Base-by-base conservation (phyloP, 495 filamentous ascomycete species). In the Neurospora africana region DNA sequence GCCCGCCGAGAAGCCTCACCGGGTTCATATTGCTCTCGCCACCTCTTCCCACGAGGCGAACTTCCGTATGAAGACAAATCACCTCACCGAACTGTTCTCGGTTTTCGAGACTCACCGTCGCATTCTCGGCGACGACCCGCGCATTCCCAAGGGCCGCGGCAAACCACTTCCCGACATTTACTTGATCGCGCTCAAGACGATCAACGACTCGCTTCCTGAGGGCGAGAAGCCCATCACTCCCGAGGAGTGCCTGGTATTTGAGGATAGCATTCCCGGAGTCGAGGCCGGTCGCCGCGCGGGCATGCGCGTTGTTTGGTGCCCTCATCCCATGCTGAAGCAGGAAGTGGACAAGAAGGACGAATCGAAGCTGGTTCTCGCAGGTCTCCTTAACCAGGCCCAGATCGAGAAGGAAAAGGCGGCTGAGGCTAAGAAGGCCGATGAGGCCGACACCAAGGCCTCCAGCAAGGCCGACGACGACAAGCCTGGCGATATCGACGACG, bases 121-220 rank as follows among this genome's bases (percentile, higher is more conserved):
- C 53, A 90, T 99, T 1, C 81, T 95, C 3, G 95, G 95, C 7
- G 96, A 99, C 79, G 96, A 99, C 78, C 80, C 84, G 3, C 87
- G 96, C 36, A 94, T 99, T 73, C 84, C 88, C 2, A 80, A 85
- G 33, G 95, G 95, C 0, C 83, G 92, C 13, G 96, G 95, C 17
- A 99, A 99, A 81, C 95, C 95, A 0, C 85, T 93, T 5, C 95
- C 95, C 9, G 96, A 99, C 80, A 99, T 99, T 76, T 99, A 95
- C 78, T 82, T 96, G 17, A 81, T 98, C 1, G 96, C 96, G 0
- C 82, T 99, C 68, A 84, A 92, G 81, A 92, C 89, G 2, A 91
- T 99, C 76, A 99, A 99, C 80, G 84, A 84, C 3, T 88, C 86
- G 9, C 78, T 95, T 15, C 79, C 87, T 1, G 82, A 85, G 53